Evolutionary conservation across 805 yeast species (phyloP), one percentile per base, ranked within the genome.

Genomic region (Jamesozyma rosinii): DNA sequence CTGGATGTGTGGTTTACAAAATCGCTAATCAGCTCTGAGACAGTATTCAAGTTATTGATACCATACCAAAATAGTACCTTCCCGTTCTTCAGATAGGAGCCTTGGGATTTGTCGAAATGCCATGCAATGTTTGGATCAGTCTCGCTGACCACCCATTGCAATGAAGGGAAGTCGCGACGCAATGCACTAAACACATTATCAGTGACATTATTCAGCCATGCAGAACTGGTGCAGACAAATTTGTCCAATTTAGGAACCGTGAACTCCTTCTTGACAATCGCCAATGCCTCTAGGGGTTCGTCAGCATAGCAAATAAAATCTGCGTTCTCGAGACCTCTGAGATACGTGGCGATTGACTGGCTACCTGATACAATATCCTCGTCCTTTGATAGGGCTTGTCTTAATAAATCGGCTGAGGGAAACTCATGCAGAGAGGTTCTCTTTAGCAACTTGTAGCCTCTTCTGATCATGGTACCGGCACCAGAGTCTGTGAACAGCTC

Each of bases 401-500:
- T 77, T 53, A 92, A 75, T 42, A 78, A 68, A 58, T 85, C 95
- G n/a, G 86, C 76, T 46, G 80, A 77, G 24, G 65, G 54, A 61
- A 89, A 83, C 49, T 84, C 90, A 32, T 70, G 66, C 43, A 88
- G 68, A 19, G 83, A 75, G 56, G 77, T 74, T 62, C 87, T 79
- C 57, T 78, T 80, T 45, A 82, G 64, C 52, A 92, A 74, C 68
- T 86, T 87, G 70, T 90, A 86, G 49, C 99, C 99, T 66, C 98
- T 81, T 75, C 98, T 83, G 57, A 92, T 88, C 70, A 92, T 74
- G 37, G 99, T 92, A 61, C 99, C 99, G 26, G 98, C 99, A 66
- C 99, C 99, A 15, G 95, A 83, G 65, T 92, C 98, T 34, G 99
- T 92, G 69, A 92, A 92, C 59, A 92, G 76, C 67, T 92, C 99